Conservation (phyloP, 2,329 filamentous ascomycete genomes). For the Metarhizium sp. region DNA sequence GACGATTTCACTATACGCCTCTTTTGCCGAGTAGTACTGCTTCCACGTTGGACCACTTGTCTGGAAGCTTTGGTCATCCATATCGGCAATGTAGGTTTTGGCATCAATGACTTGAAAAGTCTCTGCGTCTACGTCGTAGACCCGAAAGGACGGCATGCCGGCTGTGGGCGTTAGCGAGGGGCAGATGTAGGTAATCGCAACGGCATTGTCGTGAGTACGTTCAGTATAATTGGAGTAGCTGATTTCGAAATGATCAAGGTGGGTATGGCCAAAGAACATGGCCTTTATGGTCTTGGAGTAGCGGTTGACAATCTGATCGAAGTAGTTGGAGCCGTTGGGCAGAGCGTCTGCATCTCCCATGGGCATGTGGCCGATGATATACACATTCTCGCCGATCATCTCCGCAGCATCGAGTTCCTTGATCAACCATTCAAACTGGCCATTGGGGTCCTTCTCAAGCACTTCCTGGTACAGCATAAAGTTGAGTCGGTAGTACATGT, state of each 20-base stretch:
- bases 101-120: conserved; percentile 45
- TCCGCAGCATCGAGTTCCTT: conserved; percentile 43
- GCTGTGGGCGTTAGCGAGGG: conserved; percentile 44
- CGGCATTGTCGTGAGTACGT: conserved; percentile 31
- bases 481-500: conserved; percentile 50
- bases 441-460: conserved; percentile 38
- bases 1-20: conserved; percentile 37
- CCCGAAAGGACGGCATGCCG: conserved; percentile 44
- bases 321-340: conserved; percentile 39
- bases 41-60: conserved; percentile 35
- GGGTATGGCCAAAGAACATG: conserved; percentile 48
- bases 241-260: conserved; percentile 45
- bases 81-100: conserved; percentile 44
- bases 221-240: conserved; percentile 39
- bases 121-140: conserved; percentile 46
- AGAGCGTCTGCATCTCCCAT: conserved; percentile 38
- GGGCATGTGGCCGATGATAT: conserved; percentile 48
- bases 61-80: conserved; percentile 31
- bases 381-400: conserved; percentile 39
- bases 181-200: conserved; percentile 39
- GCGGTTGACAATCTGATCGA: conserved; percentile 42
- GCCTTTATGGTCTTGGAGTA: conserved; percentile 44
- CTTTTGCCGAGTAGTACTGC: conserved; percentile 46
- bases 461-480: conserved; percentile 43
- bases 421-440: conserved; percentile 43